These are phyloP conservation scores for Dendrobium chrysotoxum DNA, from an alignment of 106 monocot genomes.

Conservation along the genomic window DNA sequence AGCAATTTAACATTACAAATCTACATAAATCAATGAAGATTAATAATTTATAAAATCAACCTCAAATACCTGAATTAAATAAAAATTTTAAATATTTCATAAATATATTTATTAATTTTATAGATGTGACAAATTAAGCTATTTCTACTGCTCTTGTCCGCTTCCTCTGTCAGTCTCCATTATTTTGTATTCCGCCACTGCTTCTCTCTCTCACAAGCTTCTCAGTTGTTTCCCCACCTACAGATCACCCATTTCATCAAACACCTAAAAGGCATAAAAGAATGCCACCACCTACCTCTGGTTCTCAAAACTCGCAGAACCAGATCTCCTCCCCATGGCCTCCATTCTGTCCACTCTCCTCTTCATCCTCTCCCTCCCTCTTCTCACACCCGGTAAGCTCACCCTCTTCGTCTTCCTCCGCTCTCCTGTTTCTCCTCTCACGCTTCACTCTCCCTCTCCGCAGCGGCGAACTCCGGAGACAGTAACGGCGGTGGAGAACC, in stretches of 20 bases:
- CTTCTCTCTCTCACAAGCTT: not conserved
- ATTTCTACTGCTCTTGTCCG: not conserved
- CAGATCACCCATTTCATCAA: not conserved
- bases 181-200: no score
- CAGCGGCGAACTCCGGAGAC: constrained; percentile 3
- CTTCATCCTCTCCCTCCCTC: not conserved
- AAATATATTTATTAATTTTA: no score
- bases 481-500: constrained; percentile 1
- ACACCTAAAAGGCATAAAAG: constrained; percentile 4
- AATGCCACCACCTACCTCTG: not conserved
- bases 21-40: no score
- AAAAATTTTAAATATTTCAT: no score
- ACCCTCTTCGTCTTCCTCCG: not conserved
- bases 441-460: constrained; percentile 8
- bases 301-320: not conserved
- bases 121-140: no score
- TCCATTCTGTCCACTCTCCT: not conserved
- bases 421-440: constrained; percentile 15
- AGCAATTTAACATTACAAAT: no score
- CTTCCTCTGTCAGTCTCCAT: not conserved
- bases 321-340: constrained; percentile 1
- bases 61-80: no score
- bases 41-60: no score
- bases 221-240: not conserved
- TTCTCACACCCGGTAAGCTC: constrained; percentile 8